Conservation (phyloP, 352 stramenopile genomes). For the Globisporangium perplexum region DNA sequence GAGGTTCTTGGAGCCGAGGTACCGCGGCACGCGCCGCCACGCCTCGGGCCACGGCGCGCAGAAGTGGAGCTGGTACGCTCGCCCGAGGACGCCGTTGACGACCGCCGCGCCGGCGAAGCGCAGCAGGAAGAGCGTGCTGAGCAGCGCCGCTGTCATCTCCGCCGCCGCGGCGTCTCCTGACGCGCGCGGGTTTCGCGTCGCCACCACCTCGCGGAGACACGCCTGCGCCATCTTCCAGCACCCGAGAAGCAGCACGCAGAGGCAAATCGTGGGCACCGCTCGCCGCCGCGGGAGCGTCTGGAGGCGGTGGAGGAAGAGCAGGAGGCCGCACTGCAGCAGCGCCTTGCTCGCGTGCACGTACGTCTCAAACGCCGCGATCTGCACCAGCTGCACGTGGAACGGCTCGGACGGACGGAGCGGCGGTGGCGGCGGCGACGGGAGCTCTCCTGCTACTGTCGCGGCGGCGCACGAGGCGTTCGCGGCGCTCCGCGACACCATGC, state of each 20-base stretch:
- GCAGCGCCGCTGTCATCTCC: conserved; percentile 26
- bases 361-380: conserved; percentile 22
- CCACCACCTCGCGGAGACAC: conserved; percentile 27
- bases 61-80: conserved; percentile 50
- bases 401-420: neutral
- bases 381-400: conserved; percentile 10
- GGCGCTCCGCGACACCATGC: conserved; percentile 2
- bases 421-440: neutral
- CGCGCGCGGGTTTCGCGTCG: conserved; percentile 2
- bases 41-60: conserved; percentile 31
- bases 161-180: neutral
- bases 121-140: conserved; percentile 44
- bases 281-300: conserved; percentile 24
- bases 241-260: conserved; percentile 37
- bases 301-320: conserved; percentile 37
- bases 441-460: too few species aligned
- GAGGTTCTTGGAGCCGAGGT: conserved; percentile 60
- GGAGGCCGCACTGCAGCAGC: conserved; percentile 37
- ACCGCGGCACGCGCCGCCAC: conserved; percentile 47
- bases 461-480: neutral
- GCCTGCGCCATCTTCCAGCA: conserved; percentile 47
- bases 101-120: conserved; percentile 21
- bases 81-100: conserved; percentile 31
- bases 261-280: conserved; percentile 30
- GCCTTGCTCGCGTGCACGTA: conserved; percentile 30